A percentile compares a stretch with the other conserved stretches of the same genome.
phyloP scores from a whole-genome alignment of 1,284 basidiomycete genomes.

The Sporisorium exsertum region DNA sequence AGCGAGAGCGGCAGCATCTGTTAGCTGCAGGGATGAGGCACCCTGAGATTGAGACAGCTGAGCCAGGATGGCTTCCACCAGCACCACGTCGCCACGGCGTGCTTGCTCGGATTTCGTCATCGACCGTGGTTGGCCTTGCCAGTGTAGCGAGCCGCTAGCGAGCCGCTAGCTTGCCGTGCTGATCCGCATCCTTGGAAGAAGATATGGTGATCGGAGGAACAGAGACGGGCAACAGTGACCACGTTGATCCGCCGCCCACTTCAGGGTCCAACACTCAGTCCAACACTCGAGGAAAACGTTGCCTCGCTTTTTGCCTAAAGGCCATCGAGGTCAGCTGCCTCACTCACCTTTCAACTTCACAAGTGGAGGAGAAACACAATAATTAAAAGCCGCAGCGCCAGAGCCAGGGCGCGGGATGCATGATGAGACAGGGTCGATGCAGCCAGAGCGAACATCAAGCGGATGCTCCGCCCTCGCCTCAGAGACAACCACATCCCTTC shows the following conservation, averaged over 20 bases:
- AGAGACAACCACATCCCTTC: neutral
- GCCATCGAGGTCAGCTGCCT: neutral
- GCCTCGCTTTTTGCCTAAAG: neutral
- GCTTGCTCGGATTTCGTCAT: neutral
- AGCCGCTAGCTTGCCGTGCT: too few relatives aligned
- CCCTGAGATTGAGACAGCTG: neutral
- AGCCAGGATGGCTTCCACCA: slow-evolving; percentile 2
- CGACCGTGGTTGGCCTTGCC: neutral
- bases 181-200: neutral
- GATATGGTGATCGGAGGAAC: neutral
- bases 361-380: neutral
- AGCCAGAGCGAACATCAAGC: neutral
- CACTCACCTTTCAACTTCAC: neutral
- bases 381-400: neutral
- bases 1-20: slow-evolving; percentile 5
- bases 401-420: neutral
- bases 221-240: neutral
- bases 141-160: neutral
- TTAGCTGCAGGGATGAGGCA: neutral
- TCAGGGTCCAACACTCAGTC: slow-evolving; percentile 7
- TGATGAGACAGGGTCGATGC: neutral
- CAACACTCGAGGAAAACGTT: neutral
- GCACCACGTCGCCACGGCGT: neutral
- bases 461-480: too few relatives aligned
- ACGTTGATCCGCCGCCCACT: neutral